These are phyloP conservation scores for Penicillium polonicum DNA, from an alignment of 2,329 filamentous ascomycete genomes.

Conservation along the genomic window DNA sequence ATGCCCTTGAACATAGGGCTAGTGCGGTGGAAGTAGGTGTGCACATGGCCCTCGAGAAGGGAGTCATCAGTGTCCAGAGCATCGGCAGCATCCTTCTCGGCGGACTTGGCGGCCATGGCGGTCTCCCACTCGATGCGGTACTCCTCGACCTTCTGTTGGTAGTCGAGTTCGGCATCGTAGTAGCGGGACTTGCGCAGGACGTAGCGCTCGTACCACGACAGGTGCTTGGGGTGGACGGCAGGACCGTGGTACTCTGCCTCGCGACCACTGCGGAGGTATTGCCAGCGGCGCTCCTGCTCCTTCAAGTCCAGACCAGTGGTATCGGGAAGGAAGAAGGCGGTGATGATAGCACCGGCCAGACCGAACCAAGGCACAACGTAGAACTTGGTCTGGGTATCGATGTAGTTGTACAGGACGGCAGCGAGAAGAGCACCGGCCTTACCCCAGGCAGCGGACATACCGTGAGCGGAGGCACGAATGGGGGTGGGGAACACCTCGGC, in stretches of 20 bases:
- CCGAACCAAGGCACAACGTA: conserved; percentile 95
- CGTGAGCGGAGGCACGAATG: conserved; percentile 88
- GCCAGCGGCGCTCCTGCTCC: conserved; percentile 94
- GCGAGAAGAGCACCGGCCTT: conserved; percentile 86
- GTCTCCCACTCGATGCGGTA: conserved; percentile 63
- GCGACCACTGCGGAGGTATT: conserved; percentile 75
- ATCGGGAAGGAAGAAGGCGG: conserved; percentile 85
- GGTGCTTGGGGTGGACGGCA: conserved; percentile 83
- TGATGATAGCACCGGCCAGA: conserved; percentile 79
- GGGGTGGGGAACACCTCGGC: conserved; percentile 96
- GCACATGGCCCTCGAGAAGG: conserved; percentile 51
- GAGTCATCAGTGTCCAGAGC: conserved; percentile 46
- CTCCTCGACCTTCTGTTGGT: conserved; percentile 79
- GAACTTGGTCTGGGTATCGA: conserved; percentile 79
- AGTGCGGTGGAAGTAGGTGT: conserved; percentile 56
- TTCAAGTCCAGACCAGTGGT: conserved; percentile 95
- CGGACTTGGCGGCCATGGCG: conserved; percentile 47
- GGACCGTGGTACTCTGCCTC: conserved; percentile 87
- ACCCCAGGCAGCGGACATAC: conserved; percentile 86
- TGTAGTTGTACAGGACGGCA: conserved; percentile 92
- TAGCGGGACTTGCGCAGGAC: conserved; percentile 71
- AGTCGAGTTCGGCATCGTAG: conserved; percentile 82
- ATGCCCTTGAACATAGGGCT: conserved; percentile 44
- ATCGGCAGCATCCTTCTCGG: conserved; percentile 47
- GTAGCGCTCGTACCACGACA: conserved; percentile 80